These are phyloP conservation scores for Geotrichum macrosporum DNA, from an alignment of 1,139 yeast genomes.

Conservation along the genomic window DNA sequence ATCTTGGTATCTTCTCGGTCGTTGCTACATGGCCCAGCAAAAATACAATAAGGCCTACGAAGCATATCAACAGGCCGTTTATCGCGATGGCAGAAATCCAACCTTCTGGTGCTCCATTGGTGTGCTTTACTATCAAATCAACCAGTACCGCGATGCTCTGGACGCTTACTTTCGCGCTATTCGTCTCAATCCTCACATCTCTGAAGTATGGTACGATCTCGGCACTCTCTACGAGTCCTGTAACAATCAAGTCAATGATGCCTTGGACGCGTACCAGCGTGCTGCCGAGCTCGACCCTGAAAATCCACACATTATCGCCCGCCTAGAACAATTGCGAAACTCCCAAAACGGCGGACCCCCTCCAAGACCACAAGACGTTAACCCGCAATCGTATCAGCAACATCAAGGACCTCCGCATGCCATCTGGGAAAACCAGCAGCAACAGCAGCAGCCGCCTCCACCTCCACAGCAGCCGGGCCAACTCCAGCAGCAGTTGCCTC, in stretches of 20 bases:
- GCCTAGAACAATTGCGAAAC: constrained; percentile 73
- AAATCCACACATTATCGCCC: constrained; percentile 88
- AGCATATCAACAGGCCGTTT: constrained; percentile 97
- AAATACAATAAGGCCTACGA: constrained; percentile 96
- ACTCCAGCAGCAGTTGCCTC: constrained; percentile 25
- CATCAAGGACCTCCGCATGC: constrained; percentile 35
- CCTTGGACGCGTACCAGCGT: constrained; percentile 92
- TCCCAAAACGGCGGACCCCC: constrained; percentile 69
- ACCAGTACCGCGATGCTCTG: constrained; percentile 92
- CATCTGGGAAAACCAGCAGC: constrained; percentile 32
- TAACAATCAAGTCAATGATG: constrained; percentile 90
- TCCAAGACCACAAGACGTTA: constrained; percentile 42
- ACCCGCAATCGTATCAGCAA: constrained; percentile 41
- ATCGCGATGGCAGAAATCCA: constrained; percentile 92
- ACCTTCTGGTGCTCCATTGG: constrained; percentile 99
- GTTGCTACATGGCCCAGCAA: constrained; percentile 94
- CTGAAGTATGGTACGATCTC: constrained; percentile 97
- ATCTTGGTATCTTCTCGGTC: constrained; percentile 93
- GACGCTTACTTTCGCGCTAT: constrained; percentile 98
- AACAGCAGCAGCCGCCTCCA: constrained; percentile 30
- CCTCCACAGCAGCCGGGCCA: constrained; percentile 29
- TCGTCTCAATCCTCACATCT: constrained; percentile 87
- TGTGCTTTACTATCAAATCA: constrained; percentile 89
- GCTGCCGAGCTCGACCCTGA: constrained; percentile 94
- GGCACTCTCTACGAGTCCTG: constrained; percentile 97